Evolutionary conservation across 805 yeast genomes (phyloP), one percentile per base, ranked within the genome.

Genomic region (Myxozyma melibiosi): DNA sequence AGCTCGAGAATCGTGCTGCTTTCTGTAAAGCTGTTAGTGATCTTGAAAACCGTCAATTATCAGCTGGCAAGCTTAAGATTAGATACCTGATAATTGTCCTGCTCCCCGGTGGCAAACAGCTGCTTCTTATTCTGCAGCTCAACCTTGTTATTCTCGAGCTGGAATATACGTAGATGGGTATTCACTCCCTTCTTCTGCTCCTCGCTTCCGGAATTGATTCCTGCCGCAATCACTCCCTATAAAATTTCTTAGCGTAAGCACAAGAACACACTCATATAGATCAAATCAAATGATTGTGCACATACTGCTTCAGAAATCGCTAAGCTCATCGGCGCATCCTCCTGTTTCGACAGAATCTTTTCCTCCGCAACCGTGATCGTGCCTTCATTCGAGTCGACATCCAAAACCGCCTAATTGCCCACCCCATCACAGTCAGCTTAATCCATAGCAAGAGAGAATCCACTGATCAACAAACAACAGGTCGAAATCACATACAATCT

Each of bases 271-370:
- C 24, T 11, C 38, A 13, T 25, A 53, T n/a, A 64, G 6, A 22
- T 27, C 5, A 5, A 39, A 18, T 39, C 25, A 24, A 22, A 2
- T 14, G 9, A 4, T 27, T 40, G 8, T 25, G 16, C 11, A 37
- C 50, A n/a, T 24, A 47, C 62, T 61, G 75, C 68, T 2, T 72
- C 69, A 34, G 77, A 75, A 13, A 80, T 78, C 61, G 84, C 96
- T 48, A 92, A 65, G 45, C 94, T 84, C 67, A 90, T 89, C 9
- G 97, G 96, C n/a, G 90, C 84, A 70, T 91, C 97, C 63, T 88
- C 96, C 51, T 51, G 41, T 37, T 62, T 82, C 78, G 11, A 39
- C 13, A 62, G 31, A 6, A 51, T 33, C 14, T 39, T 48, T 38
- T 53, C 62, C 20, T 39, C 39, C 14, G n/a, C 33, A 2, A 50